Conservation (phyloP, 139 green algal genomes). For the Deuterostichococcus epilithicus region DNA sequence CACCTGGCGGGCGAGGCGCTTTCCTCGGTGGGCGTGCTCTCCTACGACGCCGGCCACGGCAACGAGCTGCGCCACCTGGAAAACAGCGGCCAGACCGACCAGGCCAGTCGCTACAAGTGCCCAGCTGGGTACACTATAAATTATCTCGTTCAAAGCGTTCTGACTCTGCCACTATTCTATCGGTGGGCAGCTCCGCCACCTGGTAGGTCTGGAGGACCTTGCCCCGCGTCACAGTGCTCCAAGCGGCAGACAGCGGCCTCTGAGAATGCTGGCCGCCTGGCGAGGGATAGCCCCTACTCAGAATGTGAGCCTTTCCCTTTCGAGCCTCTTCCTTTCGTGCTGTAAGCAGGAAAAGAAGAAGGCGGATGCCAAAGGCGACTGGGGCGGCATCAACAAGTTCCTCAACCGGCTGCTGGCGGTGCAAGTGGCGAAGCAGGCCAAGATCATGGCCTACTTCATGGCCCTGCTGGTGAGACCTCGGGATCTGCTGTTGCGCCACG, state of each 20-base stretch:
- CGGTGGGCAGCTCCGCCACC: no score
- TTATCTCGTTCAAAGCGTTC: no score
- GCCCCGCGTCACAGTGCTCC: no score
- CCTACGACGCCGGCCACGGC: neutral
- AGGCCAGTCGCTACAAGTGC: no score
- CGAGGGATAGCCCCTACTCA: no score
- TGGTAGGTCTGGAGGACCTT: no score
- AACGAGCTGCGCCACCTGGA: neutral
- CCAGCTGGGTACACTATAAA: no score
- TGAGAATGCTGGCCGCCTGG: no score
- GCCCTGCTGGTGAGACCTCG: slow-evolving; percentile 20
- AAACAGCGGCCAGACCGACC: neutral
- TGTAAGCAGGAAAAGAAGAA: neutral
- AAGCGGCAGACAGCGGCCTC: no score
- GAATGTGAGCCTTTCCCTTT: no score
- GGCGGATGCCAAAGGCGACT: slow-evolving; percentile 2
- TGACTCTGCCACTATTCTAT: no score
- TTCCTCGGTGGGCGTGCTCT: slow-evolving; percentile 7
- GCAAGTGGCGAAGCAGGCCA: slow-evolving; percentile 44
- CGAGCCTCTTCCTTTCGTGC: no score
- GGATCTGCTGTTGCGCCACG: neutral
- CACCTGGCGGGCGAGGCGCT: neutral
- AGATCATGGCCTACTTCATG: slow-evolving; percentile 57
- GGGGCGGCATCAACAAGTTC: slow-evolving; percentile 32
- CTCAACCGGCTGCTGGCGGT: slow-evolving; percentile 64